phyloP scores from a whole-genome alignment of 83 land plant genomes.

The Thuja plicata region DNA sequence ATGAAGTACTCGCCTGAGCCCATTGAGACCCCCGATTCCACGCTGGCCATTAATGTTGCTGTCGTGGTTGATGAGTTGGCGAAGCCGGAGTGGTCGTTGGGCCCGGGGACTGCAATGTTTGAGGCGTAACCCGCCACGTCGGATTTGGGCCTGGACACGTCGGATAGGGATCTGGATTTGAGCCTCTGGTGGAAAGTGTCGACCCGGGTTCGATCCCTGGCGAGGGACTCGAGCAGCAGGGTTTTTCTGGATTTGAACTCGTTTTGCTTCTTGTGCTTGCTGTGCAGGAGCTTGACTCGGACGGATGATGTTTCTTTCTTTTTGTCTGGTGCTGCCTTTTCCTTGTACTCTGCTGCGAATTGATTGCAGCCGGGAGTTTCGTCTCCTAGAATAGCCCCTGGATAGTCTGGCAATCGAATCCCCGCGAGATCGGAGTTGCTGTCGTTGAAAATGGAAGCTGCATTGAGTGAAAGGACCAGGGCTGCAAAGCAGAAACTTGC shows the following conservation, averaged over 20 bases:
- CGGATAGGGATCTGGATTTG: slow-evolving; percentile 22
- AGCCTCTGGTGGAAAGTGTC: slow-evolving; percentile 40
- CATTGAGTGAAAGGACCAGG: not conserved
- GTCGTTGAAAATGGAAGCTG: not conserved
- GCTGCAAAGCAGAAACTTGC: not conserved
- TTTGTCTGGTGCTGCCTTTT: too few relatives aligned
- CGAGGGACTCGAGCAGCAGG: slow-evolving; percentile 26
- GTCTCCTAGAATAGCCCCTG: slow-evolving; percentile 24
- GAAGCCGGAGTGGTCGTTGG: slow-evolving; percentile 2
- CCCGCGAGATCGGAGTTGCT: slow-evolving; percentile 30
- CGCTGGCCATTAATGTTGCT: slow-evolving; percentile 37
- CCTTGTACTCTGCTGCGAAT: not conserved
- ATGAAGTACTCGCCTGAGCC: slow-evolving; percentile 81
- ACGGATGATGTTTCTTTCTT: slow-evolving; percentile 3
- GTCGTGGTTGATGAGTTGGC: not conserved
- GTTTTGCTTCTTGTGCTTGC: not conserved
- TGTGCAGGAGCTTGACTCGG: slow-evolving; percentile 40
- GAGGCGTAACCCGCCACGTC: not conserved
- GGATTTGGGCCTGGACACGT: not conserved
- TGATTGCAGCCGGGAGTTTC: not conserved
- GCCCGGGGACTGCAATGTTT: not conserved
- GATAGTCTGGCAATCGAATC: slow-evolving; percentile 35
- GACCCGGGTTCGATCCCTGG: slow-evolving; percentile 40
- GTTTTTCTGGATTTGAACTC: slow-evolving; percentile 6
- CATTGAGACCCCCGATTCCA: slow-evolving; percentile 62